A percentile compares a stretch with the other conserved stretches of the same genome.
Conservation (phyloP, 192 early-diverging fungal genomes). For the Linnemannia schmuckeri region DNA sequence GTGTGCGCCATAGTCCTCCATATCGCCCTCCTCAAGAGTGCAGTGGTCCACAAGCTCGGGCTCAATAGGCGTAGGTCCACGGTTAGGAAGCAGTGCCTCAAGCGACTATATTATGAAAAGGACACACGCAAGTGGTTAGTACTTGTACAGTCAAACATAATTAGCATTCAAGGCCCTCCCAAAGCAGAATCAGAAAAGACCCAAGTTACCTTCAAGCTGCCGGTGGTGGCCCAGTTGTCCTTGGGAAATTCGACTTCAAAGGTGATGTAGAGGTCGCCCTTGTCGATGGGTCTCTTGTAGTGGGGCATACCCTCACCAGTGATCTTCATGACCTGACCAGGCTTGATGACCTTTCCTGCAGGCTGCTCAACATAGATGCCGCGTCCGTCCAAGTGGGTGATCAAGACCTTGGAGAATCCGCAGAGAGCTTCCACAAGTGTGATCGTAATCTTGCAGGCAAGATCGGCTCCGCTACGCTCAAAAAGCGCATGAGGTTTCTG, state of each 20-base stretch:
- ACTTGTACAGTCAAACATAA: neutral
- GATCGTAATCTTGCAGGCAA: constrained; percentile 85
- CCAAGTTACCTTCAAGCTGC: constrained; percentile 42
- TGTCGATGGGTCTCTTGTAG: constrained; percentile 74
- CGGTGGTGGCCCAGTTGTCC: constrained; percentile 57
- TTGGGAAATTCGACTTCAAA: constrained; percentile 91
- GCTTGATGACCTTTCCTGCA: constrained; percentile 87
- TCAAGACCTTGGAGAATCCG: constrained; percentile 85
- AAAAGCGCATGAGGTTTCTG: constrained; percentile 87
- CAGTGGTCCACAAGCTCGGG: constrained; percentile 67
- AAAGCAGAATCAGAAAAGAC: neutral
- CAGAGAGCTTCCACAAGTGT: constrained; percentile 92
- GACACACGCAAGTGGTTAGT: neutral
- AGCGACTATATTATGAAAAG: constrained; percentile 14
- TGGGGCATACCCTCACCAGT: constrained; percentile 94
- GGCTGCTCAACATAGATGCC: constrained; percentile 86
- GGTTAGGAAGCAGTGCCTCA: constrained; percentile 47
- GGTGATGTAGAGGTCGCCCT: constrained; percentile 91
- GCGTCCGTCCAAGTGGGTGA: constrained; percentile 92
- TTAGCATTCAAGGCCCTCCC: constrained; percentile 3
- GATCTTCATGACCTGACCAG: constrained; percentile 90
- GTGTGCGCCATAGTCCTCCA: constrained; percentile 61
- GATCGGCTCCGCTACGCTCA: constrained; percentile 83
- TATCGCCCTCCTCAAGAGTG: constrained; percentile 54
- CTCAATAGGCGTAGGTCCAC: constrained; percentile 20